A percentile compares a stretch with the other conserved stretches of the same genome.
phyloP scores from a whole-genome alignment of 2,329 filamentous ascomycete species.

The Colletotrichum endophyticum region DNA sequence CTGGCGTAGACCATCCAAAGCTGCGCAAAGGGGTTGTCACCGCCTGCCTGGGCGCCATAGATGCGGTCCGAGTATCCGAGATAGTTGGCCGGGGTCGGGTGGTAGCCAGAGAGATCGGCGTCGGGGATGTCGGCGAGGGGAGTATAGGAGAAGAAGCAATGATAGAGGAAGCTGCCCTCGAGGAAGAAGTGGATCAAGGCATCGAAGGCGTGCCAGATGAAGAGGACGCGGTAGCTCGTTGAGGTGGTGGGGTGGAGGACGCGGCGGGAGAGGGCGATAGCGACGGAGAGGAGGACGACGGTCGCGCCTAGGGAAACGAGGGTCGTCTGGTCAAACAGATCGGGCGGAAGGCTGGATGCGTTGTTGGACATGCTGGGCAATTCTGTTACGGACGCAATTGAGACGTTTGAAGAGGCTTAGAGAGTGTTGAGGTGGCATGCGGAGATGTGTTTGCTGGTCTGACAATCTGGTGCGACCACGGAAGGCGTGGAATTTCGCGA shows the following conservation, averaged over 20 bases:
- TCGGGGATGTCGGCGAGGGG: slow-evolving; percentile 37
- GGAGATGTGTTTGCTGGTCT: neutral
- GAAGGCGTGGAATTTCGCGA: neutral
- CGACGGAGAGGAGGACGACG: slow-evolving; percentile 54
- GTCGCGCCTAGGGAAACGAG: slow-evolving; percentile 63
- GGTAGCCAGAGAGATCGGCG: slow-evolving; percentile 37
- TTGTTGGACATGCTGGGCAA: slow-evolving; percentile 21
- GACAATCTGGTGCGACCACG: neutral
- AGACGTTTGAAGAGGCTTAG: neutral
- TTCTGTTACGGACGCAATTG: neutral
- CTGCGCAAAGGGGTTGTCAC: slow-evolving; percentile 58
- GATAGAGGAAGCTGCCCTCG: slow-evolving; percentile 90
- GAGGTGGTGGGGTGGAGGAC: slow-evolving; percentile 55
- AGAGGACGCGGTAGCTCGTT: slow-evolving; percentile 73
- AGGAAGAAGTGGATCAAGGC: slow-evolving; percentile 90
- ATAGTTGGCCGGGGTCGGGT: slow-evolving; percentile 57
- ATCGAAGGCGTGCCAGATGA: slow-evolving; percentile 95
- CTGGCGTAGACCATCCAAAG: slow-evolving; percentile 74
- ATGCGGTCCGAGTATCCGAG: slow-evolving; percentile 53
- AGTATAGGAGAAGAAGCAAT: slow-evolving; percentile 79
- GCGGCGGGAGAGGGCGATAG: slow-evolving; percentile 53
- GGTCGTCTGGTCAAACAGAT: slow-evolving; percentile 65
- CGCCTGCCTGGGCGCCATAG: slow-evolving; percentile 63
- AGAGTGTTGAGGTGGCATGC: neutral
- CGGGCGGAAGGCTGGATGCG: slow-evolving; percentile 46